Percentiles rank a stretch among this genome's conserved stretches.
Conservation (phyloP, 805 yeast species). For the Pichia paraexigua region DNA sequence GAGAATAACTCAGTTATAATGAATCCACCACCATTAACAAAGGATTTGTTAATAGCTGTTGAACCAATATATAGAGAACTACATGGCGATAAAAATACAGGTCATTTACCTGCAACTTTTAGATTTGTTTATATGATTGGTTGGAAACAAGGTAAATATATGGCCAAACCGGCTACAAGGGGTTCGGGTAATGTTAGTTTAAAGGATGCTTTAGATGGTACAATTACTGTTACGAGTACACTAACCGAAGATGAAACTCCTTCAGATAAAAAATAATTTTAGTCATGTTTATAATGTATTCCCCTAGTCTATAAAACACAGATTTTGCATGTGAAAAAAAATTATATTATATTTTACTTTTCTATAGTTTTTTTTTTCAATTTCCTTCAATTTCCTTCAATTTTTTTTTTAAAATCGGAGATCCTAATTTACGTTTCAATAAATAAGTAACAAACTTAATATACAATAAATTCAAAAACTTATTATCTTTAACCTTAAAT, state of each 20-base stretch:
- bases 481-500: not conserved
- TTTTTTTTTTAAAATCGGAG: not conserved
- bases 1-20: conserved; percentile 56
- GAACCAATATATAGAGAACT: conserved; percentile 63
- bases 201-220: conserved; percentile 45
- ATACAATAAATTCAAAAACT: not conserved
- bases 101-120: conserved; percentile 69
- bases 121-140: conserved; percentile 79
- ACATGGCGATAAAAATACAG: conserved; percentile 52
- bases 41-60: conserved; percentile 66
- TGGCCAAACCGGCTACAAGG: conserved; percentile 65
- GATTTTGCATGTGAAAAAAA: not conserved
- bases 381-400: not conserved
- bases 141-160: conserved; percentile 67
- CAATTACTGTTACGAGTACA: conserved; percentile 10
- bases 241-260: conserved; percentile 13
- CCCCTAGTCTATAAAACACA: not conserved
- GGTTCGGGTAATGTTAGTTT: conserved; percentile 65
- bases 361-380: no score
- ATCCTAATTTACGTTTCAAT: not conserved
- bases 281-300: not conserved
- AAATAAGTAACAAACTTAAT: not conserved
- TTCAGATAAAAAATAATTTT: not conserved
- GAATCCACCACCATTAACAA: conserved; percentile 35
- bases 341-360: no score